Evolutionary conservation across 2,329 filamentous ascomycete genomes (phyloP), one percentile per base, ranked within the genome.

Genomic region (Ceratocystis cacaofunesta): DNA sequence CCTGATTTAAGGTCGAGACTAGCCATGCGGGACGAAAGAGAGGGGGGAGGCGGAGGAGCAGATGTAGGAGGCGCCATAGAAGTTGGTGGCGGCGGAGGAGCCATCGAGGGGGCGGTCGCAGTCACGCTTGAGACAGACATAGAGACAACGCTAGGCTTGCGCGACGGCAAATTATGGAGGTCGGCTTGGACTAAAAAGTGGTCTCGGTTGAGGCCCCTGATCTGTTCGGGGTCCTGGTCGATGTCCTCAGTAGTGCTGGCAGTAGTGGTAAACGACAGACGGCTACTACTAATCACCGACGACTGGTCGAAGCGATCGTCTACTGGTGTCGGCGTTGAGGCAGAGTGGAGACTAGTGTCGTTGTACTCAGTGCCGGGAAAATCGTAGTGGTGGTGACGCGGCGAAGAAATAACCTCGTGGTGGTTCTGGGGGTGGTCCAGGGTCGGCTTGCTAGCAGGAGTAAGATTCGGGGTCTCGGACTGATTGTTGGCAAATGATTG

Each of bases 291-390:
- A 22, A 63, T 60, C n/a, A 62, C 46, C 5, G 66, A 67, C 17
- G 66, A 67, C 36, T 60, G 66, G 60, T 67, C 66, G 48, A 67
- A 67, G 22, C 63, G 63, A 43, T 67, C 66, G 60, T 67, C 66
- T 19, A 67, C 57, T 5, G 66, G 62, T 2, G 66, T 60, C 15
- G 63, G 63, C 2, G 66, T 67, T 30, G 66, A 67, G 25, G 61
- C 66, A 2, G 66, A 67, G 46, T 65, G 63, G 19, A 67, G 50
- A 50, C 66, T 67, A 10, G 55, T 62, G 58, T 67, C 66, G 66
- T 67, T 50, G 41, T 67, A 67, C 48, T 67, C 63, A n/a, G 60
- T 48, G 22, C 62, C 58, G 5, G 52, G 28, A 25, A 67, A 67
- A 17, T 67, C 63, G 52, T 63, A 67, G n/a, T 65, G 66, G 41